Evolutionary conservation across 1,284 basidiomycete species (phyloP).

Genomic region (Sparassis latifolia): DNA sequence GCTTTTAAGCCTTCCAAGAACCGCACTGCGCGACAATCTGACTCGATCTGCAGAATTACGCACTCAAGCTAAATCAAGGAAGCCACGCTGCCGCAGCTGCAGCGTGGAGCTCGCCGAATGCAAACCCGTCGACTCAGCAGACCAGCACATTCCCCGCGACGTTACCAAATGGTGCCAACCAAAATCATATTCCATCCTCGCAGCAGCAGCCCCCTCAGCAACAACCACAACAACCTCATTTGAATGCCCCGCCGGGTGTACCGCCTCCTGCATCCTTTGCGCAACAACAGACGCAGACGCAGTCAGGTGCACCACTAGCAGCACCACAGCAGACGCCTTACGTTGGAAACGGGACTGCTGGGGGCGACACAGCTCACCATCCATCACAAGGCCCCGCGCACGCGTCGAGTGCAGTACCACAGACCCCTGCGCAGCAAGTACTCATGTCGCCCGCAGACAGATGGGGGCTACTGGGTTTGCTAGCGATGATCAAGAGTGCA

Average conservation of each 20-base stretch:
- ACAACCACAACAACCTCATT: slow-evolving; percentile 24
- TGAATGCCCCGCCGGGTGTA: slow-evolving; percentile 51
- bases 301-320: slow-evolving; percentile 20
- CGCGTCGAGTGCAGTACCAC: slow-evolving; percentile 37
- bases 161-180: slow-evolving; percentile 26
- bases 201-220: slow-evolving; percentile 20
- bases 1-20: neutral
- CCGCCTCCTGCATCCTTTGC: slow-evolving; percentile 34
- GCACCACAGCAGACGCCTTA: slow-evolving; percentile 26
- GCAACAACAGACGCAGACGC: slow-evolving; percentile 32
- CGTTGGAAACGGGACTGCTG: slow-evolving; percentile 27
- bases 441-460: slow-evolving; percentile 91
- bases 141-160: slow-evolving; percentile 15
- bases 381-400: slow-evolving; percentile 22
- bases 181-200: slow-evolving; percentile 28
- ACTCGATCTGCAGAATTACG: slow-evolving; percentile 36
- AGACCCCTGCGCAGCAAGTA: slow-evolving; percentile 93
- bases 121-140: slow-evolving; percentile 29
- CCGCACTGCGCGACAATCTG: neutral
- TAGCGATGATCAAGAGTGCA: slow-evolving; percentile 88
- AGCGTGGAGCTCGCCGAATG: slow-evolving; percentile 54
- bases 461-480: slow-evolving; percentile 87
- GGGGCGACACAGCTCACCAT: slow-evolving; percentile 23
- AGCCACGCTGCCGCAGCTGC: slow-evolving; percentile 37
- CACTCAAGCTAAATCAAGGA: slow-evolving; percentile 55